Percentiles rank a stretch among this genome's conserved stretches.
Evolutionary conservation across 2,329 filamentous ascomycete genomes (phyloP).

Genomic region (Aspergillus quadrilineatus): DNA sequence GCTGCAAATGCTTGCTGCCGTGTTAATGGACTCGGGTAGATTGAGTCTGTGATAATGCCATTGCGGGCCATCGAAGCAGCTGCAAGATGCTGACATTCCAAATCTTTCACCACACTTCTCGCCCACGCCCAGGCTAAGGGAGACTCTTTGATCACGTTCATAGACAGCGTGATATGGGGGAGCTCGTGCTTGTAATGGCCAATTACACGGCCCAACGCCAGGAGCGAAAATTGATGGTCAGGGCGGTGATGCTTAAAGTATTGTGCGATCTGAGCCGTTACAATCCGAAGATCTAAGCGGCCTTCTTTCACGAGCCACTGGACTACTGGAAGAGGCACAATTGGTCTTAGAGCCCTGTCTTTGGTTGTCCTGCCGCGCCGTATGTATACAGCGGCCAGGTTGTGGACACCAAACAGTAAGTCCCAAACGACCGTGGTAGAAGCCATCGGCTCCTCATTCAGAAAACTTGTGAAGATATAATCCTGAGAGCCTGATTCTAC

Average conservation of each 20-base stretch:
- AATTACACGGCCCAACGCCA: slow-evolving; percentile 3
- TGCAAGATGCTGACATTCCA: neutral
- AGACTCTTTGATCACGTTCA: slow-evolving; percentile 1
- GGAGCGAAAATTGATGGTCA: neutral
- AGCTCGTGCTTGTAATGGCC: slow-evolving; percentile 1
- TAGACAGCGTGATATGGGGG: slow-evolving; percentile 1
- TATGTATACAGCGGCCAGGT: slow-evolving; percentile 3
- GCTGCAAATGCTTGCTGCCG: slow-evolving; percentile 7
- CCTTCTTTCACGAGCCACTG: neutral
- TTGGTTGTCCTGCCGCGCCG: neutral
- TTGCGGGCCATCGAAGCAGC: neutral
- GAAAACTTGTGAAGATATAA: neutral
- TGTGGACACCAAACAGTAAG: neutral
- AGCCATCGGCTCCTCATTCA: neutral
- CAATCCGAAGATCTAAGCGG: neutral
- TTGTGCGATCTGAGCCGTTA: neutral
- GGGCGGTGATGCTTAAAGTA: neutral
- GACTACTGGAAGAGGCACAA: neutral
- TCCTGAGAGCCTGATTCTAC: neutral
- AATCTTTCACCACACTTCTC: neutral
- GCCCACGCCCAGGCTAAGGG: neutral
- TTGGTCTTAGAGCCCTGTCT: neutral
- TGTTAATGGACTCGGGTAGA: neutral
- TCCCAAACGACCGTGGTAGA: neutral
- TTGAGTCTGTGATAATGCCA: neutral